Base-by-base conservation (phyloP, 2,329 filamentous ascomycete genomes). In the Huntiella abstrusa region DNA sequence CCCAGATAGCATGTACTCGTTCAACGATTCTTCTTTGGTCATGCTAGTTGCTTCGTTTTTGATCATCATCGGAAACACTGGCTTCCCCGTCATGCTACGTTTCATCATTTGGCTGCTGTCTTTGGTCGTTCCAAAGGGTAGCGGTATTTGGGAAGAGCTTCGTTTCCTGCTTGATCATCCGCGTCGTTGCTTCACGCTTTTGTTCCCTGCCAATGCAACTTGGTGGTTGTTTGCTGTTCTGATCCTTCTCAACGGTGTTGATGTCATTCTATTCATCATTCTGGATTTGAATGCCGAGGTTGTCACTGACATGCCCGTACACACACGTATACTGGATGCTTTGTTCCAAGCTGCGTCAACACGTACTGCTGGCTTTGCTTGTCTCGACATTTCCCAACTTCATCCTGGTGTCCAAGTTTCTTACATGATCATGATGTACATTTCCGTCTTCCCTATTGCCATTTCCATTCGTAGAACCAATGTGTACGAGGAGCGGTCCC, bases 351-450 rank as follows among this genome's bases (percentile, higher is more conserved):
- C 88, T 1, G 77, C 80, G 0, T 79, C 84, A 4, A 96, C 88
- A 1, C 71, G 91, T 57, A 96, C 91, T 0, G 88, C 91, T 3
- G 88, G 91, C 0, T 94, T 95, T 56, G 71, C 82, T 1, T 83
- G 82, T 28, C 74, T 96, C 54, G 85, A 80, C 57, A 64, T 96
- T 35, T 67, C 81, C 1, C 64, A 72, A 0, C 67, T 98, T 2
- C 87, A 96, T 53, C 87, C 91, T 1, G 91, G 83, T 3, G 84
- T 95, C 49, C 87, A 94, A 56, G 85, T 92, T 11, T 84, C 86
- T 17, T 96, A 95, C 64, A 68, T 96, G 62, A 79, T 96, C 61
- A 96, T 96, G 91, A 96, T 96, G 91, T 96, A 96, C 62, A 94
- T 96, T 51, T 94, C 87, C 49, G 83, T 95, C 50, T 93, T 94